A percentile compares a stretch with the other conserved stretches of the same genome.
phyloP scores from a whole-genome alignment of 176 grass and related monocot genomes.

The Oryza punctata region DNA sequence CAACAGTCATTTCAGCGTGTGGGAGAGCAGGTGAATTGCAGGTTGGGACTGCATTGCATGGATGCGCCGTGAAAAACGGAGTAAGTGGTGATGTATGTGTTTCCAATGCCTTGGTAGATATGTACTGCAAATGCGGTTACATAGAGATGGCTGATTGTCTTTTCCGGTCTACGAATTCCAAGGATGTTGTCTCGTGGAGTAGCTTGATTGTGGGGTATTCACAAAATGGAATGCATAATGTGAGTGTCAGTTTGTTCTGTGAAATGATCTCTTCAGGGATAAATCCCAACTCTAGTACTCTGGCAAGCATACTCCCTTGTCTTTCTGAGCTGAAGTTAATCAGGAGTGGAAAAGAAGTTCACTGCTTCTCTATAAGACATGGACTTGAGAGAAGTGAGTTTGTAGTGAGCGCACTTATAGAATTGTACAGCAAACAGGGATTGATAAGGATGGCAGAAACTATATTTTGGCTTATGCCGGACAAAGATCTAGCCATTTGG shows the following conservation, averaged over 20 bases:
- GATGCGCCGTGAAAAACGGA: constrained; percentile 44
- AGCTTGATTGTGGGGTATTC: constrained; percentile 60
- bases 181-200: constrained; percentile 68
- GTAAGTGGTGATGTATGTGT: constrained; percentile 44
- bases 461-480: constrained; percentile 33
- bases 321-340: constrained; percentile 45
- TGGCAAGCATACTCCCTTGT: constrained; percentile 60
- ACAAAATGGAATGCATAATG: constrained; percentile 37
- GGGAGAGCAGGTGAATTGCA: constrained; percentile 38
- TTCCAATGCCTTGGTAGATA: constrained; percentile 58
- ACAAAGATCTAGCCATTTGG: constrained; percentile 58
- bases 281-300: constrained; percentile 47
- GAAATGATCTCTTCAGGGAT: constrained; percentile 53
- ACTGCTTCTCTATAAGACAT: constrained; percentile 55
- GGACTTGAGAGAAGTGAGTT: constrained; percentile 48
- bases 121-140: constrained; percentile 63
- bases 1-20: constrained; percentile 58
- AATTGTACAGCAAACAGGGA: constrained; percentile 53
- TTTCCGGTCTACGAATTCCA: constrained; percentile 39
- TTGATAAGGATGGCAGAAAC: constrained; percentile 34
- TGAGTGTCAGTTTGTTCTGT: constrained; percentile 36
- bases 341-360: constrained; percentile 44
- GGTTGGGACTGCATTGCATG: constrained; percentile 47
- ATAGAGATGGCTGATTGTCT: constrained; percentile 34
- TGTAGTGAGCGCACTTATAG: constrained; percentile 57